Conservation (phyloP, 352 stramenopile genomes). For the Phytophthora vignae region DNA sequence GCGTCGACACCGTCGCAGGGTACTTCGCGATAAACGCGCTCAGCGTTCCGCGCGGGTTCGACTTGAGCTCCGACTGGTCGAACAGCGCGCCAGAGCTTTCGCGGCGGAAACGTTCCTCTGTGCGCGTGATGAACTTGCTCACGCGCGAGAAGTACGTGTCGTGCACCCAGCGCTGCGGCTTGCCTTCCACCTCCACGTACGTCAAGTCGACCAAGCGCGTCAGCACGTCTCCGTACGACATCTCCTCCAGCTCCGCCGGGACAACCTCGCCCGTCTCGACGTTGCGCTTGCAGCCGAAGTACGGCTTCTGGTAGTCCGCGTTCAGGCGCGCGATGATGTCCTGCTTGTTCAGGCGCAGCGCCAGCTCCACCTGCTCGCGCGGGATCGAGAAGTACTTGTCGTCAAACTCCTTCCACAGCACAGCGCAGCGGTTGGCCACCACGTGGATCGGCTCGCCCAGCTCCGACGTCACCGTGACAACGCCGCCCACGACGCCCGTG, state of each 20-base stretch:
- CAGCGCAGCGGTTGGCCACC: constrained; percentile 76
- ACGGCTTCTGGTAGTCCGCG: no score
- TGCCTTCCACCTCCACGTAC: constrained; percentile 61
- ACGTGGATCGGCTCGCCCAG: constrained; percentile 90
- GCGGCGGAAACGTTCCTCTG: constrained; percentile 73
- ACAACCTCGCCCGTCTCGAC: constrained; percentile 43
- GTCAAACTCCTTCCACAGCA: constrained; percentile 88
- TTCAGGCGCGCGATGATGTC: no score
- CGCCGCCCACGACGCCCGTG: constrained; percentile 65
- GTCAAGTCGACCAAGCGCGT: constrained; percentile 81
- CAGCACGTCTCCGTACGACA: constrained; percentile 88
- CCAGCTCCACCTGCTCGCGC: no score
- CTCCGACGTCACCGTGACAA: constrained; percentile 88
- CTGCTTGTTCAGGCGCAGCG: no score
- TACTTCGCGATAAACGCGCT: no score
- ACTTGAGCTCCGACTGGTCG: constrained; percentile 50
- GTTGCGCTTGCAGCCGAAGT: constrained; percentile 63
- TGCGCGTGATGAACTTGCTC: constrained; percentile 74
- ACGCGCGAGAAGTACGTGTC: constrained; percentile 76
- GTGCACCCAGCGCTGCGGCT: constrained; percentile 61
- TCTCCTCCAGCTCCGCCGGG: constrained; percentile 77
- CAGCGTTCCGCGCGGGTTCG: constrained; percentile 53
- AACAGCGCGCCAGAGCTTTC: constrained; percentile 42
- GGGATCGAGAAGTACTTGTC: constrained; percentile 52
- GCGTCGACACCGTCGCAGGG: no score